Evolutionary conservation across 345 rosid genomes (phyloP), one percentile per base, ranked within the genome.

Genomic region (Lenwebbia sp.): DNA sequence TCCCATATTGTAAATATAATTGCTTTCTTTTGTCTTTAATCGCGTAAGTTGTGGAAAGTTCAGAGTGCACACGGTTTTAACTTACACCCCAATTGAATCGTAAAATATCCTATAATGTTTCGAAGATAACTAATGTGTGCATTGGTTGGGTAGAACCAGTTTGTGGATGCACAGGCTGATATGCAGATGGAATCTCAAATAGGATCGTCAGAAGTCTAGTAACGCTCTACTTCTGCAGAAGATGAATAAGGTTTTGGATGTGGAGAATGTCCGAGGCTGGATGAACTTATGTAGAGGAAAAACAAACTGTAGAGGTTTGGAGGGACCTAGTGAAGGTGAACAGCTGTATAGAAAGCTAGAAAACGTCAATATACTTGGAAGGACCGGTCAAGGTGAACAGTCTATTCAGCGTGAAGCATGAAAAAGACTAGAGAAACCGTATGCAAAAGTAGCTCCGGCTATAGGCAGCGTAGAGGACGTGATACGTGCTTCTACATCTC

Each of bases 191-290:
- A 62, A 62, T 28, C 41, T 0, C 22, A 62, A 28, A 30, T 10
- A 28, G 19, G 17, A 60, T n/a, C 4, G 7, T 28, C 41, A 15
- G 2, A 30, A 62, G 33, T 1, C 33, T n/a, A 0, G 0, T n/a
- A 58, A n/a, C 17, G 7, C 37, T 58, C 1, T n/a, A 14, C 37
- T 58, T 58, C 70, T n/a, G 12, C 2, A 58, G 2, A n/a, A n/a
- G 15, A 12, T 58, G 70, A 58, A 58, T 17, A n/a, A 58, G 41
- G 40, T 62, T 14, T 28, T 62, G 75, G 21, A 65, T 65, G 23
- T 33, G 41, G 10, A 15, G 44, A 33, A 65, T 65, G 76, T 33
- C 12, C 15, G 33, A 30, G 44, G 23, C 13, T 0, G 25, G 25
- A 65, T 65, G 23, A 10, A 65, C 76, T 65, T 65, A 17, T 65